These are phyloP conservation scores for Arthrobotrys pseudoclavata DNA, from an alignment of 2,329 filamentous ascomycete genomes.

Conservation along the genomic window DNA sequence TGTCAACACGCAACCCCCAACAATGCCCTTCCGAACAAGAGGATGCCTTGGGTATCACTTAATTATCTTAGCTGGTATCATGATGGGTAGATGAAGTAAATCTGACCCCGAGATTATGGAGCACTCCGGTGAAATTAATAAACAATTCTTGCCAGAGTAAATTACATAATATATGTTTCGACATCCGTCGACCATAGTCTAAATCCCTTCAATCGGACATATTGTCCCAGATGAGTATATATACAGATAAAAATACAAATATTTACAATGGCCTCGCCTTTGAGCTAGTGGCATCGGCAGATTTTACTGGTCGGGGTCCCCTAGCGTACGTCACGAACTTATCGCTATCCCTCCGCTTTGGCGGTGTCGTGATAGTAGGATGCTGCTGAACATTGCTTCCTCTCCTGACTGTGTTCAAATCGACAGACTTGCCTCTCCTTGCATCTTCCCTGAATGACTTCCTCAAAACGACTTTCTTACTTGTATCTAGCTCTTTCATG, in stretches of 20 bases:
- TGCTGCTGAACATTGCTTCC: conserved; percentile 27
- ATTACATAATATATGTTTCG: too few species aligned
- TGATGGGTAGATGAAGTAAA: too few species aligned
- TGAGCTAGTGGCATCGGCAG: neutral
- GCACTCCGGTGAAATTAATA: too few species aligned
- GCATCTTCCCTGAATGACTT: conserved; percentile 25
- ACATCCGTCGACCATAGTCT: too few species aligned
- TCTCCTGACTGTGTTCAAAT: neutral
- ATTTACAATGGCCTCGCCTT: neutral
- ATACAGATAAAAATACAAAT: conserved; percentile 32
- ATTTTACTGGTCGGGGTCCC: neutral
- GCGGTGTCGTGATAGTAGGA: neutral
- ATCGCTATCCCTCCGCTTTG: neutral
- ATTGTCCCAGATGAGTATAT: neutral
- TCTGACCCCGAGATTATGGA: too few species aligned
- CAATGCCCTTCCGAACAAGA: neutral
- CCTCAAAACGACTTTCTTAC: conserved; percentile 6
- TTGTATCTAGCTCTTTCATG: conserved; percentile 25
- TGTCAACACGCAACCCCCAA: conserved; percentile 19
- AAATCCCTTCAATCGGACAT: neutral
- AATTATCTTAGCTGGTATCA: too few species aligned
- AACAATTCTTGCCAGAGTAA: too few species aligned
- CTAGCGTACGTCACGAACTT: neutral
- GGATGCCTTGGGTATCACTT: too few species aligned
- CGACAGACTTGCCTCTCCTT: conserved; percentile 15